A percentile compares a stretch with the other conserved stretches of the same genome.
Evolutionary conservation across 2,329 filamentous ascomycete genomes (phyloP).

Genomic region (Chaetomium olivaceum): DNA sequence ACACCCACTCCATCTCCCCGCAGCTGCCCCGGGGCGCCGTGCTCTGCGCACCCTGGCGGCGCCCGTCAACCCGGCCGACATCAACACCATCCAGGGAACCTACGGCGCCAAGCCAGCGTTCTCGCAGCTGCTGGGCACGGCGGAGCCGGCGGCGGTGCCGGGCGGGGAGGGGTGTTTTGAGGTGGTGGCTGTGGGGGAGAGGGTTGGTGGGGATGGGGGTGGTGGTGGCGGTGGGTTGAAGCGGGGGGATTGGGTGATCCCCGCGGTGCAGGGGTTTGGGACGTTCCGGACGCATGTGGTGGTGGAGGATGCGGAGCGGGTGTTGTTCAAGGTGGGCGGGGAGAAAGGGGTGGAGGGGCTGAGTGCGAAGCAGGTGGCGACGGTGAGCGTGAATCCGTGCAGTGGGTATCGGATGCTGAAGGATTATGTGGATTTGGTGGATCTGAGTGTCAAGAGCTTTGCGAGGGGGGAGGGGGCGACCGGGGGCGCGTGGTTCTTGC

Average conservation of each 20-base stretch:
- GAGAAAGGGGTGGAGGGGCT: conserved; percentile 63
- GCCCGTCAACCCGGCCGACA: conserved; percentile 94
- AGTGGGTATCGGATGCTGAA: conserved; percentile 92
- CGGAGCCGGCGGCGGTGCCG: conserved; percentile 72
- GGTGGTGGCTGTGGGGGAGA: conserved; percentile 69
- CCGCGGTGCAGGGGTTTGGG: conserved; percentile 77
- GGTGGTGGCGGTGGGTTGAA: conserved; percentile 47
- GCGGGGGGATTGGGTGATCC: conserved; percentile 92
- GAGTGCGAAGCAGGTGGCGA: conserved; percentile 76
- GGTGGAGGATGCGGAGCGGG: conserved; percentile 50
- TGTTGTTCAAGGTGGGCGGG: conserved; percentile 62
- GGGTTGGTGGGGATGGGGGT: conserved; percentile 40
- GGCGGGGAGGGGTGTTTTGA: conserved; percentile 96
- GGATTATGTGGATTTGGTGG: conserved; percentile 64
- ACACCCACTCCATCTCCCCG: conserved; percentile 75
- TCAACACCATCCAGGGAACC: conserved; percentile 96
- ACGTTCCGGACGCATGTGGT: conserved; percentile 94
- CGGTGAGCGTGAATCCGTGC: conserved; percentile 88
- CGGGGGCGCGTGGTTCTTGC: conserved; percentile 90
- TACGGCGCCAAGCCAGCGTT: conserved; percentile 86
- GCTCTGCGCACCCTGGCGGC: conserved; percentile 87
- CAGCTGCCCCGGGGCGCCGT: conserved; percentile 64
- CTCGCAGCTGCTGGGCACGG: conserved; percentile 69
- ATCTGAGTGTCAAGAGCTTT: conserved; percentile 49
- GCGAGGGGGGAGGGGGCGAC: conserved; percentile 63